These are phyloP conservation scores for Hyphodiscus hymeniophilus DNA, from an alignment of 495 filamentous ascomycete species.

Conservation along the genomic window DNA sequence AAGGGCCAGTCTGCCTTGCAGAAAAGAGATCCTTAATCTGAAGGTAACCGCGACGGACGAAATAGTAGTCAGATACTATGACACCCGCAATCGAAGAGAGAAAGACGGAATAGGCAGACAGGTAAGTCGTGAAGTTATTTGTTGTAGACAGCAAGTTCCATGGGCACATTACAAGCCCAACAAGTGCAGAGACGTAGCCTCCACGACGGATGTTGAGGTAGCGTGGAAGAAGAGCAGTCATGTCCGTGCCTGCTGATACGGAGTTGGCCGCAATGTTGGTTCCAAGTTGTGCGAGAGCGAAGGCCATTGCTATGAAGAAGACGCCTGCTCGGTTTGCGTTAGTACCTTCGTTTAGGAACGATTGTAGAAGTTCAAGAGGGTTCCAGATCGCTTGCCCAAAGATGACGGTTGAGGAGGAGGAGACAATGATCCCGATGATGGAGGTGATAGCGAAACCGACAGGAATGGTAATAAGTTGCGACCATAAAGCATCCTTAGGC, in stretches of 20 bases:
- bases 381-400: slow-evolving; percentile 79
- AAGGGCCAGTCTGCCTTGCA: slow-evolving; percentile 54
- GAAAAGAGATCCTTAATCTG: slow-evolving; percentile 75
- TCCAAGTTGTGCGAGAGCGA: slow-evolving; percentile 73
- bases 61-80: slow-evolving; percentile 84
- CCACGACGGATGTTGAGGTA: slow-evolving; percentile 86
- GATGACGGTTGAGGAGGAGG: slow-evolving; percentile 74
- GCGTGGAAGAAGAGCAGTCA: slow-evolving; percentile 83
- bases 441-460: slow-evolving; percentile 81
- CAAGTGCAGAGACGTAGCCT: slow-evolving; percentile 76
- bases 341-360: slow-evolving; percentile 63
- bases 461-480: slow-evolving; percentile 82
- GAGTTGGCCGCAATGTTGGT: slow-evolving; percentile 94
- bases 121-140: slow-evolving; percentile 93
- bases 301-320: slow-evolving; percentile 77
- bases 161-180: slow-evolving; percentile 85
- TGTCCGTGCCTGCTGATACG: slow-evolving; percentile 81
- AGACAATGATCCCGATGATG: slow-evolving; percentile 90
- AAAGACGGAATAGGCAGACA: slow-evolving; percentile 93
- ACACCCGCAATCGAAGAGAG: slow-evolving; percentile 87
- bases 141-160: slow-evolving; percentile 70
- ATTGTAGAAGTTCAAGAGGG: slow-evolving; percentile 65
- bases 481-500: slow-evolving; percentile 79
- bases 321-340: slow-evolving; percentile 76
- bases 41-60: slow-evolving; percentile 77